Evolutionary conservation across 495 filamentous ascomycete genomes (phyloP).

Genomic region (Penicillium malachiteum): DNA sequence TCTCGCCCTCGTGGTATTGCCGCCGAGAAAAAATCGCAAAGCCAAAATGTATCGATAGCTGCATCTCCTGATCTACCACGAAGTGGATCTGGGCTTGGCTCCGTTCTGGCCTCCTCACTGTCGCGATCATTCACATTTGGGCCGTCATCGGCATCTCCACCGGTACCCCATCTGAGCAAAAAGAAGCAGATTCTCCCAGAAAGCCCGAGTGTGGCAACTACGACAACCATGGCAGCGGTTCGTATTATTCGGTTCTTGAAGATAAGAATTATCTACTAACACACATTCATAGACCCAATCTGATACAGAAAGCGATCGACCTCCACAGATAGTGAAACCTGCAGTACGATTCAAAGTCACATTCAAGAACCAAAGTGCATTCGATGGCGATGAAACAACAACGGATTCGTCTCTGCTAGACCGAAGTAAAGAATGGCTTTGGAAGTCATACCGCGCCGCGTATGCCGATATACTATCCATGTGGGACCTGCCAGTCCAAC

Average conservation of each 20-base stretch:
- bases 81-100: constrained; percentile 48
- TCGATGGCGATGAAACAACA: constrained; percentile 74
- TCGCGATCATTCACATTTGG: constrained; percentile 69
- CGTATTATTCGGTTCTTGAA: constrained; percentile 56
- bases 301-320: constrained; percentile 47
- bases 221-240: constrained; percentile 55
- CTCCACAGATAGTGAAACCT: constrained; percentile 22
- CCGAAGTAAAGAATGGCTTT: constrained; percentile 55
- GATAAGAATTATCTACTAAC: background rate
- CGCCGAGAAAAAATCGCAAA: constrained; percentile 34
- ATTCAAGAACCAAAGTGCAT: constrained; percentile 73
- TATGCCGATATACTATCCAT: constrained; percentile 81
- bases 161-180: constrained; percentile 40
- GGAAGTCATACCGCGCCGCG: constrained; percentile 68
- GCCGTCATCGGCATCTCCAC: constrained; percentile 67
- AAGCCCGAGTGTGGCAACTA: constrained; percentile 59
- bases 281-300: constrained; percentile 32
- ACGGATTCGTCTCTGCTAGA: constrained; percentile 66
- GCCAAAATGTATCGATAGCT: constrained; percentile 62
- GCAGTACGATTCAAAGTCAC: constrained; percentile 54
- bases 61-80: constrained; percentile 65
- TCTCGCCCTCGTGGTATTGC: constrained; percentile 32
- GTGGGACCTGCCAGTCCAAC: constrained; percentile 74
- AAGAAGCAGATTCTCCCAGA: constrained; percentile 69
- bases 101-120: constrained; percentile 66